Evolutionary conservation across 495 filamentous ascomycete species (phyloP).

Genomic region (Stereocaulon alpinum): DNA sequence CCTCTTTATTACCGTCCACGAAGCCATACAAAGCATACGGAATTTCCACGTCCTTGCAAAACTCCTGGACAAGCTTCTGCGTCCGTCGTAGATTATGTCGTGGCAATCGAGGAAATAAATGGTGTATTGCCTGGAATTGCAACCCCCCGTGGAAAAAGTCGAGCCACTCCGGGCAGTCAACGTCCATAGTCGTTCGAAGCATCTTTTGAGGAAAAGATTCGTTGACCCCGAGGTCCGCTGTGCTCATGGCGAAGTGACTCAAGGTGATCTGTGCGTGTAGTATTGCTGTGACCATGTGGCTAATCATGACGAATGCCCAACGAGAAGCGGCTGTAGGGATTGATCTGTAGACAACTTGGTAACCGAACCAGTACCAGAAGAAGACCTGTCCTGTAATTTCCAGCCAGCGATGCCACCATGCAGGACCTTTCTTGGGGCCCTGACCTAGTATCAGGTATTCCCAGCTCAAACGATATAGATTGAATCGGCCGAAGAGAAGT

Average conservation of each 20-base stretch:
- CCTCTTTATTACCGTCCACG: conserved; percentile 80
- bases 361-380: conserved; percentile 95
- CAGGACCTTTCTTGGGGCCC: conserved; percentile 70
- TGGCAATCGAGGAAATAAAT: conserved; percentile 89
- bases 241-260: conserved; percentile 95
- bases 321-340: conserved; percentile 63
- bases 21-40: conserved; percentile 94
- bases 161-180: conserved; percentile 90
- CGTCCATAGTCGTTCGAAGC: conserved; percentile 96
- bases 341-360: conserved; percentile 64
- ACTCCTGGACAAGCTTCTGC: conserved; percentile 76
- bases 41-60: conserved; percentile 83
- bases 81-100: conserved; percentile 80
- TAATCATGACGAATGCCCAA: conserved; percentile 69
- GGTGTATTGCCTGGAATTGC: conserved; percentile 95
- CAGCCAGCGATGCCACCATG: conserved; percentile 82
- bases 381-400: conserved; percentile 73
- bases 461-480: conserved; percentile 80
- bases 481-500: conserved; percentile 79
- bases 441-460: conserved; percentile 64
- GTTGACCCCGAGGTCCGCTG: conserved; percentile 71
- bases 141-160: conserved; percentile 95
- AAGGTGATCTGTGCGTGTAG: conserved; percentile 94
- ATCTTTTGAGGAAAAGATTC: conserved; percentile 96
- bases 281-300: conserved; percentile 77